Conservation (phyloP, 75 land plant genomes). For the Isoetes taiwanensis region DNA sequence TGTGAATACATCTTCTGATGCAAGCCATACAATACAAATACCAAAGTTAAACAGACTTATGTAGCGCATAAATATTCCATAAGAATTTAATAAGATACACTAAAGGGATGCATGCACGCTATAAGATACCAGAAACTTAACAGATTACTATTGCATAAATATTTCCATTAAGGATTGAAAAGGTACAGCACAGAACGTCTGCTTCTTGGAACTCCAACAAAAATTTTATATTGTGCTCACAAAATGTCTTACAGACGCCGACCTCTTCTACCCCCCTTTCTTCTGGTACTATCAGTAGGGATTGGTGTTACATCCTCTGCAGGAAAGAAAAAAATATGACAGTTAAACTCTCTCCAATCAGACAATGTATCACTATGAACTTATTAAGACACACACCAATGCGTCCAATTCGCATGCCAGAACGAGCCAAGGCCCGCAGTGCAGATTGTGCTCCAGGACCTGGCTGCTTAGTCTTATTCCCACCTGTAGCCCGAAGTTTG, state of each 20-base stretch:
- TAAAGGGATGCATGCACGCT: too few species aligned
- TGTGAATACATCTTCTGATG: too few species aligned
- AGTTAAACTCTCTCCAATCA: too few species aligned
- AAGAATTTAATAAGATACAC: too few species aligned
- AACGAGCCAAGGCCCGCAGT: constrained; percentile 62
- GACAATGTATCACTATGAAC: too few species aligned
- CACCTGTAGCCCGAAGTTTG: constrained; percentile 42
- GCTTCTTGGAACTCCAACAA: constrained; percentile 3
- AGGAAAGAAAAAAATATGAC: not conserved
- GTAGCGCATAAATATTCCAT: too few species aligned
- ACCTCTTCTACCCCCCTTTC: constrained; percentile 77
- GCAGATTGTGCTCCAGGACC: constrained; percentile 50
- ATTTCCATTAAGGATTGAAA: too few species aligned
- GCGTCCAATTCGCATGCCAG: constrained; percentile 79
- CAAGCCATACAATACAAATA: too few species aligned
- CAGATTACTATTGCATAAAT: too few species aligned
- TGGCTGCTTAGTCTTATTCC: constrained; percentile 41
- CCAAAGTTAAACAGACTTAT: too few species aligned
- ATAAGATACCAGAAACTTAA: too few species aligned
- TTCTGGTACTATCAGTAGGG: constrained; percentile 70
- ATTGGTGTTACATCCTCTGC: constrained; percentile 84
- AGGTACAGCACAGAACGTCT: too few species aligned
- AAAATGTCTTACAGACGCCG: constrained; percentile 39
- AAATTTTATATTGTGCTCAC: not conserved
- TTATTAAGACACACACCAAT: constrained; percentile 33